phyloP scores from a whole-genome alignment of 345 rosid genomes.

The Murraya paniculata region DNA sequence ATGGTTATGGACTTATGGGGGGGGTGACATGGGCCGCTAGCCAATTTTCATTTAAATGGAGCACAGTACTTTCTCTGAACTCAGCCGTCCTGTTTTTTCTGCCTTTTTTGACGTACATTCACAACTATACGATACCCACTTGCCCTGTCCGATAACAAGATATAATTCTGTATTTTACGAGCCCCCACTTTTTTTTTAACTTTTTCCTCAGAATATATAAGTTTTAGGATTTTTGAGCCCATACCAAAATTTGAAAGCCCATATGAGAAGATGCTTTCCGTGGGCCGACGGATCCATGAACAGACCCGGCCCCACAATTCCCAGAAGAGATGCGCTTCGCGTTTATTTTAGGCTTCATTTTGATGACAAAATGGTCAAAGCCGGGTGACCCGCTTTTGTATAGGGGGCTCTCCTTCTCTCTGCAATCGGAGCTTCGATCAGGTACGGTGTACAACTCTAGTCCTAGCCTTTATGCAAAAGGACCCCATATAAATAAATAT shows the following conservation, averaged over 20 bases:
- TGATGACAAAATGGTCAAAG: not conserved
- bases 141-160: not conserved
- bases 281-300: not conserved
- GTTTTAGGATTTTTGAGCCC: not conserved
- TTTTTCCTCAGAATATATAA: no score
- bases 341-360: constrained; percentile 10
- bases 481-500: no score
- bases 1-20: not conserved
- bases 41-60: not conserved
- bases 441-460: not conserved
- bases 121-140: not conserved
- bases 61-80: not conserved
- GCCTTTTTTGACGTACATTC: not conserved
- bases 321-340: not conserved
- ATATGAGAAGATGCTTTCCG: no score
- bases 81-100: not conserved
- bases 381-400: constrained; percentile 8
- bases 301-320: not conserved
- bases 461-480: not conserved
- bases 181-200: no score
- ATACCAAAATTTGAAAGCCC: not conserved
- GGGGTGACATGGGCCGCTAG: not conserved
- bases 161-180: not conserved
- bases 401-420: constrained; percentile 11
- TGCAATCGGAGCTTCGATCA: constrained; percentile 4